These are phyloP conservation scores for Vigna reflexopilosa DNA, from an alignment of 306 rosid genomes.

Conservation along the genomic window DNA sequence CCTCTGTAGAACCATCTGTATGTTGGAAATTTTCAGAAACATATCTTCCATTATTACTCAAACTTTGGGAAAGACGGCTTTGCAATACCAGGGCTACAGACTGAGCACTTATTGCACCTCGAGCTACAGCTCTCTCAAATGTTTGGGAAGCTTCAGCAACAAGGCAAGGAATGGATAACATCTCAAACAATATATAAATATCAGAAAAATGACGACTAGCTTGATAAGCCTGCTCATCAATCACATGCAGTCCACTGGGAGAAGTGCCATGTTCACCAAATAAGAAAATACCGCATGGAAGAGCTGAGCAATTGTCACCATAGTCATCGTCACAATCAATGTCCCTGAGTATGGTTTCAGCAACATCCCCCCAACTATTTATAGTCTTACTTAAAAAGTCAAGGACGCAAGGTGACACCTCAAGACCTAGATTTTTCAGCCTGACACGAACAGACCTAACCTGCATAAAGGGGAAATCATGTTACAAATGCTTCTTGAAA, in stretches of 20 bases:
- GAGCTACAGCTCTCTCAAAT: conserved; percentile 95
- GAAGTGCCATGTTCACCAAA: conserved; percentile 71
- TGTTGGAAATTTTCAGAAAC: conserved; percentile 65
- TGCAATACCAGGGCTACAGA: conserved; percentile 92
- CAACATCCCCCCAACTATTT: conserved; percentile 99
- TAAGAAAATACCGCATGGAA: conserved; percentile 70
- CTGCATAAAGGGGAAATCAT: conserved; percentile 58
- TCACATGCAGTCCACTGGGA: conserved; percentile 66
- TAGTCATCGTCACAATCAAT: conserved; percentile 89
- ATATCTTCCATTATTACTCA: conserved; percentile 58
- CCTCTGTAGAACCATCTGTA: conserved; percentile 67
- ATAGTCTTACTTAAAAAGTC: conserved; percentile 89
- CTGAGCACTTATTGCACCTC: conserved; percentile 84
- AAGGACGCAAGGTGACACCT: conserved; percentile 91
- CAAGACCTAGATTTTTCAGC: conserved; percentile 81
- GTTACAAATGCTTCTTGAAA: conserved; percentile 41
- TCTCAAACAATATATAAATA: conserved; percentile 83
- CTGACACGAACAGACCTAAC: conserved; percentile 88
- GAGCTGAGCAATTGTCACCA: conserved; percentile 70
- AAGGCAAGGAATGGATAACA: conserved; percentile 96
- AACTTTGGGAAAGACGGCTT: conserved; percentile 83
- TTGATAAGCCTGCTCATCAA: conserved; percentile 77
- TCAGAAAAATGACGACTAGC: conserved; percentile 81
- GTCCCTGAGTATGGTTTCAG: conserved; percentile 93
- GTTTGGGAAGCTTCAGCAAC: conserved; percentile 96